A percentile compares a stretch with the other conserved stretches of the same genome.
These are phyloP conservation scores for Penicillium mononematosum DNA, from an alignment of 495 filamentous ascomycete species.

Conservation along the genomic window DNA sequence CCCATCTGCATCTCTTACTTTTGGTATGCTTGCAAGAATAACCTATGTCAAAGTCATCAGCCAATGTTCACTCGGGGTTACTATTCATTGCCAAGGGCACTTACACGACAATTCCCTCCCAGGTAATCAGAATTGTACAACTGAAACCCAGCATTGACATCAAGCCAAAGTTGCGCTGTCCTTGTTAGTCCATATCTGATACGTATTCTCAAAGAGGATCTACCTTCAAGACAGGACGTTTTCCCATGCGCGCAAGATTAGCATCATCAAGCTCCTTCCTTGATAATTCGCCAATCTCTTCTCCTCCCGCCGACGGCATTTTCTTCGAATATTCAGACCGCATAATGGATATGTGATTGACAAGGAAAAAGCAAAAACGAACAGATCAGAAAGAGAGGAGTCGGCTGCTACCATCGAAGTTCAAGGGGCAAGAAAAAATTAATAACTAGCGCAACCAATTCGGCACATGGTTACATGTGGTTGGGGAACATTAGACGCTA, in stretches of 20 bases:
- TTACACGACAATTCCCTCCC: constrained; percentile 47
- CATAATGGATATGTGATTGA: constrained; percentile 10
- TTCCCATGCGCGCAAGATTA: constrained; percentile 48
- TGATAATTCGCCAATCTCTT: constrained; percentile 18
- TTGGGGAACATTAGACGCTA: background rate
- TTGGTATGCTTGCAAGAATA: constrained; percentile 36
- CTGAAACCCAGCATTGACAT: constrained; percentile 52
- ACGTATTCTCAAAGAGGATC: constrained; percentile 10
- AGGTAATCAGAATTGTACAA: constrained; percentile 51
- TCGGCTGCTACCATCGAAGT: background rate
- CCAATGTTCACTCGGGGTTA: background rate
- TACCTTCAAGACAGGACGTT: constrained; percentile 50
- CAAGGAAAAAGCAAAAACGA: background rate
- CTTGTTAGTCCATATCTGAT: constrained; percentile 6
- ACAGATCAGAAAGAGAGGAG: background rate
- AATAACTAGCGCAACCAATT: constrained; percentile 3
- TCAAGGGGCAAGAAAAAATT: background rate
- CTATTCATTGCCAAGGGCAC: background rate
- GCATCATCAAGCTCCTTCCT: constrained; percentile 38
- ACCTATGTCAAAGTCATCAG: constrained; percentile 14
- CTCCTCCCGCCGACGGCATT: constrained; percentile 9
- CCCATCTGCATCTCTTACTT: constrained; percentile 25
- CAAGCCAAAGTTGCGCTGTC: constrained; percentile 48
- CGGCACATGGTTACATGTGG: constrained; percentile 5
- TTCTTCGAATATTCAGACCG: constrained; percentile 18